These are phyloP conservation scores for Neltuma alba DNA, from an alignment of 306 rosid species.

Conservation along the genomic window DNA sequence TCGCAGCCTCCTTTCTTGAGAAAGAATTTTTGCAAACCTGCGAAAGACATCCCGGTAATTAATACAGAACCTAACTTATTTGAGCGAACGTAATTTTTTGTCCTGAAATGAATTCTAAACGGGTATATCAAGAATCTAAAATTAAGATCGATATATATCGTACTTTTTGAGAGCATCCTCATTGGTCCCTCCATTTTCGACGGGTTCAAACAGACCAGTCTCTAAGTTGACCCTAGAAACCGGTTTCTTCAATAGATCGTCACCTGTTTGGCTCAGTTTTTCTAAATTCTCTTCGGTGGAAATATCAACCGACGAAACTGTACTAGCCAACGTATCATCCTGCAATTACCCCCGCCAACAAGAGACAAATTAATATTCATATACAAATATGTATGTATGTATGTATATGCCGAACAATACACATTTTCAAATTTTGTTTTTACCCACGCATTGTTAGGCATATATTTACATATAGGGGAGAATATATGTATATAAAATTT, in stretches of 20 bases:
- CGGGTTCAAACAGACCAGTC: constrained; percentile 38
- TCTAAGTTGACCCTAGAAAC: constrained; percentile 52
- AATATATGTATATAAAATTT: no score
- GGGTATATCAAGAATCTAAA: background rate
- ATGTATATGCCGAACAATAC: no score
- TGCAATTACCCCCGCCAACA: background rate
- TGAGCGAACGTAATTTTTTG: background rate
- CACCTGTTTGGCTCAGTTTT: constrained; percentile 37
- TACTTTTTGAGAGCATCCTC: constrained; percentile 46
- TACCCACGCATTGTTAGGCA: no score
- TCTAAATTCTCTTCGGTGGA: constrained; percentile 43
- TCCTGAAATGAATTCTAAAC: background rate
- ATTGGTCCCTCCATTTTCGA: constrained; percentile 39
- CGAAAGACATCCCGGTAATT: background rate
- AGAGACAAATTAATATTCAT: background rate
- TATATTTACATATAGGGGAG: no score
- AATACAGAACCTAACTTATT: background rate
- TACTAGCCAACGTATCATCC: constrained; percentile 53
- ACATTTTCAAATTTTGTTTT: no score
- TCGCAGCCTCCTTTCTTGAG: constrained; percentile 62
- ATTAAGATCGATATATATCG: background rate
- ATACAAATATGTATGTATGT: background rate
- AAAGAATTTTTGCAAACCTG: constrained; percentile 65
- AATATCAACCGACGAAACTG: constrained; percentile 43
- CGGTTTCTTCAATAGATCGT: constrained; percentile 38